phyloP scores from a whole-genome alignment of 192 early-diverging fungal species.

The Kickxella alabastrina region DNA sequence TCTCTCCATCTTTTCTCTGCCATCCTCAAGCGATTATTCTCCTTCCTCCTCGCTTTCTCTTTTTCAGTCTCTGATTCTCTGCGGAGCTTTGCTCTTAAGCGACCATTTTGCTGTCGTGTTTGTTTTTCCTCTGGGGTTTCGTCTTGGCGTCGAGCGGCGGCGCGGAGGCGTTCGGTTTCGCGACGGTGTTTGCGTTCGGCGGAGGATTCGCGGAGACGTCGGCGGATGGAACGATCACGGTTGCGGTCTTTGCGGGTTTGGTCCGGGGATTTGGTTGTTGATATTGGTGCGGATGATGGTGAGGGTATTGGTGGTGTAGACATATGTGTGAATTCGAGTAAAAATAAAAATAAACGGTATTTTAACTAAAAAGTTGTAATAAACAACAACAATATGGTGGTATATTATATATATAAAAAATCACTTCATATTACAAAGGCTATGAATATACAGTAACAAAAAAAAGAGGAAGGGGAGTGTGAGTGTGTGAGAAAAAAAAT shows the following conservation, averaged over 20 bases:
- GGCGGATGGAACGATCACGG: conserved; percentile 14
- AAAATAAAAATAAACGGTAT: no score
- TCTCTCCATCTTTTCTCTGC: conserved; percentile 7
- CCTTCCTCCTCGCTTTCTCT: conserved; percentile 14
- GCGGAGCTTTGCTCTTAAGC: conserved; percentile 15
- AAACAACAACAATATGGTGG: no score
- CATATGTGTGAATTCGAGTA: no score
- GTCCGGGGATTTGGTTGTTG: no score
- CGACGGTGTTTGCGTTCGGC: conserved; percentile 11
- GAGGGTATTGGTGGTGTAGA: no score
- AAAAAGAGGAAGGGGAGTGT: no score
- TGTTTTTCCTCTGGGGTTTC: conserved; percentile 19
- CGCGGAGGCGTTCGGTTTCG: conserved; percentile 23
- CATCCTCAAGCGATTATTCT: conserved; percentile 29
- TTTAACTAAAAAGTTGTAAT: no score
- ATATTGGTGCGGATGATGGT: no score
- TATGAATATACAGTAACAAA: no score
- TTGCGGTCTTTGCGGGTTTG: conserved; percentile 9
- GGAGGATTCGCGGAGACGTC: conserved; percentile 22
- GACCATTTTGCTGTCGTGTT: conserved; percentile 11
- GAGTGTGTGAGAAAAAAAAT: no score
- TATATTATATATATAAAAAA: no score
- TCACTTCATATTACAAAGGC: no score
- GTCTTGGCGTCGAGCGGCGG: conserved; percentile 13
- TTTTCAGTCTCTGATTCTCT: conserved; percentile 26